These are phyloP conservation scores for Paramecium biaurelia DNA, from an alignment of 73 alveolate species.

Conservation along the genomic window DNA sequence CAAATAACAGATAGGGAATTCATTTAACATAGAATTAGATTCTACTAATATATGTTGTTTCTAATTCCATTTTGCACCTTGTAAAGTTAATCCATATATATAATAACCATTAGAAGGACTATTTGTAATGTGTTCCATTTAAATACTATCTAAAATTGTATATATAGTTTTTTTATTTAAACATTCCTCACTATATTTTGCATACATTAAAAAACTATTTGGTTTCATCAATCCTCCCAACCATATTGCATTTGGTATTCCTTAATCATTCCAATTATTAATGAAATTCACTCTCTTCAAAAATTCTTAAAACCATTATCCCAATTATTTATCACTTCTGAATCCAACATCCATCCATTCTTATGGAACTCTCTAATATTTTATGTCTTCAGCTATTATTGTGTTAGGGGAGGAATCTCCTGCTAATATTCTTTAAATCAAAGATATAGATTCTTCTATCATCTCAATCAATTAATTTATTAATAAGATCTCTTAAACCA, in stretches of 20 bases:
- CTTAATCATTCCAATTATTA: constrained; percentile 3
- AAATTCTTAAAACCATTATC: not conserved
- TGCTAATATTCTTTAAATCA: not conserved
- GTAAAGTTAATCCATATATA: not conserved
- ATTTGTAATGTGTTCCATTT: not conserved
- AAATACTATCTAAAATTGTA: not conserved
- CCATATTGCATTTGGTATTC: not conserved
- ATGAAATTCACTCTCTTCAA: not conserved
- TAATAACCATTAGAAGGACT: not conserved
- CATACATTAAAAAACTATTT: not conserved
- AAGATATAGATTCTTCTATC: not conserved
- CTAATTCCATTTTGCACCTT: constrained; percentile 38
- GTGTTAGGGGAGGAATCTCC: not conserved
- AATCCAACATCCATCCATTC: not conserved
- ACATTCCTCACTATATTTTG: not conserved
- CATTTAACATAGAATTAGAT: not conserved
- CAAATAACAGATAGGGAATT: not conserved
- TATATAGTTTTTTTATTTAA: not conserved
- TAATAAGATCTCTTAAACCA: not conserved
- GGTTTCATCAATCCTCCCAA: not conserved
- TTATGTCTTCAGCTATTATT: not conserved
- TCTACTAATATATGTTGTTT: not conserved
- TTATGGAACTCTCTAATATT: not conserved
- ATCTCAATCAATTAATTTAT: not conserved
- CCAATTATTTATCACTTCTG: not conserved